Conservation (phyloP, 805 yeast genomes). For the Yarrowia keelungensis region DNA sequence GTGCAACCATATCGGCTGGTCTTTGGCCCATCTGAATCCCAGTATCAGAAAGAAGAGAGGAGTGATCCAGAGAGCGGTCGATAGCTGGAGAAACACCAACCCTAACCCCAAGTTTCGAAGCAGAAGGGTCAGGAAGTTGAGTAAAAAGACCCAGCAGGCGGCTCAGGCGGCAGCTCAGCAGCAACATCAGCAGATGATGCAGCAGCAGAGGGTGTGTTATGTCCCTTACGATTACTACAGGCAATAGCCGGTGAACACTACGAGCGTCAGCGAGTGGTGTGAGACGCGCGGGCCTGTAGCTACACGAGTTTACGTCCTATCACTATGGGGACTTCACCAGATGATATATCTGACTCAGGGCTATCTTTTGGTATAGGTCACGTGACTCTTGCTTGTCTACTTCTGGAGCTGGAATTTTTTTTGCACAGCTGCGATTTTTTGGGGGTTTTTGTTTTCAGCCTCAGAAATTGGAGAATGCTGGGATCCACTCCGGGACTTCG, state of each 20-base stretch:
- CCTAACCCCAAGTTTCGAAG: slow-evolving; percentile 53
- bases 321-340: too few species aligned
- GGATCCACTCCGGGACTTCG: neutral
- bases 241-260: neutral
- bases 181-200: slow-evolving; percentile 26
- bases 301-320: neutral
- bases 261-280: neutral
- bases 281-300: too few species aligned
- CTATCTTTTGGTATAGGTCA: too few species aligned
- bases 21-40: slow-evolving; percentile 55
- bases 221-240: slow-evolving; percentile 8
- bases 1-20: slow-evolving; percentile 60
- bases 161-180: slow-evolving; percentile 25
- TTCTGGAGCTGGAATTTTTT: too few species aligned
- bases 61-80: slow-evolving; percentile 60
- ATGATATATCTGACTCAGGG: too few species aligned
- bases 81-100: slow-evolving; percentile 59
- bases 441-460: too few species aligned
- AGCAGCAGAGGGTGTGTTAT: slow-evolving; percentile 27
- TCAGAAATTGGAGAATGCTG: too few species aligned
- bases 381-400: too few species aligned
- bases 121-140: slow-evolving; percentile 52
- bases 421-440: too few species aligned
- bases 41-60: slow-evolving; percentile 56
- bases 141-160: slow-evolving; percentile 21